These are phyloP conservation scores for Dryadomyces quercus-mongolicae DNA, from an alignment of 2,329 filamentous ascomycete species.

Conservation along the genomic window DNA sequence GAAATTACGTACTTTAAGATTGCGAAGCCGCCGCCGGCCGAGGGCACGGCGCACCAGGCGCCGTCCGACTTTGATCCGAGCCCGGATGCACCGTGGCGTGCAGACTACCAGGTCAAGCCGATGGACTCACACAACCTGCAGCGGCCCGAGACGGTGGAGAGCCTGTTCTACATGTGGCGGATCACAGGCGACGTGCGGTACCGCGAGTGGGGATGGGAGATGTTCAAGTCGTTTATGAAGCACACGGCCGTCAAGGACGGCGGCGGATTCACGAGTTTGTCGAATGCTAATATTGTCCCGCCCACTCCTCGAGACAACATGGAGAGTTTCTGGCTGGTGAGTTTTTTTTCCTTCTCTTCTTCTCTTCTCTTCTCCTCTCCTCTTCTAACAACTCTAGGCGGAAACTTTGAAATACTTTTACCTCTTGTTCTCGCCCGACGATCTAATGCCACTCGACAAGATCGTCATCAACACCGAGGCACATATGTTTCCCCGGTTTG, in stretches of 20 bases:
- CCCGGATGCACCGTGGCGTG: constrained; percentile 52
- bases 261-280: constrained; percentile 71
- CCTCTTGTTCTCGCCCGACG: constrained; percentile 75
- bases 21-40: constrained; percentile 52
- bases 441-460: constrained; percentile 72
- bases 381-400: constrained; percentile 39
- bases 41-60: constrained; percentile 36
- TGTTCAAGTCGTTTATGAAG: constrained; percentile 86
- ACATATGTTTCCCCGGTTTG: constrained; percentile 78
- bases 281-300: constrained; percentile 61
- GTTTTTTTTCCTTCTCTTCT: constrained; percentile 19
- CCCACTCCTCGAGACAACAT: constrained; percentile 72
- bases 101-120: constrained; percentile 69
- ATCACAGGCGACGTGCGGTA: constrained; percentile 87
- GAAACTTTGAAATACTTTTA: constrained; percentile 98
- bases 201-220: constrained; percentile 95
- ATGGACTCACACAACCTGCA: constrained; percentile 89
- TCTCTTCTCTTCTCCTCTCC: not conserved
- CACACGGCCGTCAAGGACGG: constrained; percentile 69
- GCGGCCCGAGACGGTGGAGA: constrained; percentile 92
- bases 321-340: constrained; percentile 96
- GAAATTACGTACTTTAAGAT: constrained; percentile 91
- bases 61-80: constrained; percentile 38
- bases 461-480: constrained; percentile 95
- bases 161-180: constrained; percentile 95